Evolutionary conservation across 129 eudicot species (phyloP).

Genomic region (Arctium minus): DNA sequence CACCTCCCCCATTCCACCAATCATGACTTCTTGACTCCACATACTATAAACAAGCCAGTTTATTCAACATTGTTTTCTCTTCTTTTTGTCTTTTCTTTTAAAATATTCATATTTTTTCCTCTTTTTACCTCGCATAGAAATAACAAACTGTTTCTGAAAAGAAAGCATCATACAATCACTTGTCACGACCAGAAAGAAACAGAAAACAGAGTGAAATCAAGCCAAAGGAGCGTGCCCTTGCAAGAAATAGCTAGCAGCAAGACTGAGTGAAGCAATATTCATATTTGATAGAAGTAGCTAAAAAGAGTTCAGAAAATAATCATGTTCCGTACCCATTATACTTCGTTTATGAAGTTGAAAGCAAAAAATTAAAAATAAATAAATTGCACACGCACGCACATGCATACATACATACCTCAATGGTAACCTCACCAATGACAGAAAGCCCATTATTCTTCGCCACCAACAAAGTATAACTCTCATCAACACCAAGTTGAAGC

Average conservation of each 20-base stretch:
- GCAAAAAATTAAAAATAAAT: not conserved
- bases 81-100: not conserved
- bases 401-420: conserved; percentile 46
- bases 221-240: not conserved
- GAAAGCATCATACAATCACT: not conserved
- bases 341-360: not conserved
- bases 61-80: not conserved
- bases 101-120: not conserved
- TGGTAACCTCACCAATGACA: conserved; percentile 53
- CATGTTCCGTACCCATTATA: not conserved
- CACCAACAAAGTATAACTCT: conserved; percentile 75
- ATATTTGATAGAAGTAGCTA: not conserved
- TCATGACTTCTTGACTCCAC: not conserved
- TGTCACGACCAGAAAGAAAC: not conserved
- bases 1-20: no score
- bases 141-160: not conserved
- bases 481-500: conserved; percentile 91
- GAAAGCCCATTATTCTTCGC: conserved; percentile 48
- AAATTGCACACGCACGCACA: not conserved
- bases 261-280: not conserved
- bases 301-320: not conserved
- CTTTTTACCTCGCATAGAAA: not conserved
- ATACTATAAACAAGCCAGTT: not conserved
- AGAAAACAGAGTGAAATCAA: not conserved
- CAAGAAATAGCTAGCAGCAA: not conserved